A percentile compares a stretch with the other conserved stretches of the same genome.
These are phyloP conservation scores for Aurantiochytrium sp. DNA, from an alignment of 108 stramenopile species.

Conservation along the genomic window DNA sequence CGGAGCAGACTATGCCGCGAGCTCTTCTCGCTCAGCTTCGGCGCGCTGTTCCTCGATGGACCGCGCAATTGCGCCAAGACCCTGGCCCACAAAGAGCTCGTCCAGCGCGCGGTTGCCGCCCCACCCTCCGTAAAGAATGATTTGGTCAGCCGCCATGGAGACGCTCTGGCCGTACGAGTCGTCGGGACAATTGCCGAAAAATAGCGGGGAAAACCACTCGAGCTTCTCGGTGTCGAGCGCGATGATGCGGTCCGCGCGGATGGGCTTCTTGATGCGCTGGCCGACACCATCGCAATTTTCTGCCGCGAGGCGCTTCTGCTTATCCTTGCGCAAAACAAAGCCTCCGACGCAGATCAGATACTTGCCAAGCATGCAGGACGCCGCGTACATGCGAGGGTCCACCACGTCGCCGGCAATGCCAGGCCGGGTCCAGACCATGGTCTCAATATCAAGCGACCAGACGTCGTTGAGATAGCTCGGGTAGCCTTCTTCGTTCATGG, in stretches of 20 bases:
- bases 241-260: not conserved
- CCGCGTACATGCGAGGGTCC: not conserved
- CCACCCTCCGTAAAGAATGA: conserved; percentile 25
- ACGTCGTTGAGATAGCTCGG: conserved; percentile 50
- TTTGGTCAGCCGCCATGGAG: not conserved
- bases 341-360: not conserved
- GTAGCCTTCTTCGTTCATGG: conserved; percentile 33
- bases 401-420: not conserved
- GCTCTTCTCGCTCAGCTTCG: not conserved
- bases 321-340: not conserved
- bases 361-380: not conserved
- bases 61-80: not conserved
- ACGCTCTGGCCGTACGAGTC: not conserved
- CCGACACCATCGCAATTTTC: not conserved
- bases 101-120: conserved; percentile 18
- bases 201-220: not conserved
- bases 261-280: conserved; percentile 24
- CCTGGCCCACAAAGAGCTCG: conserved; percentile 22
- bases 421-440: conserved; percentile 54
- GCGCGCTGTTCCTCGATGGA: not conserved
- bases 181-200: conserved; percentile 10
- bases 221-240: conserved; percentile 12
- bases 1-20: no score
- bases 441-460: conserved; percentile 54
- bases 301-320: not conserved